Evolutionary conservation across 2,329 filamentous ascomycete species (phyloP).

Genomic region (Penicillium sp.): DNA sequence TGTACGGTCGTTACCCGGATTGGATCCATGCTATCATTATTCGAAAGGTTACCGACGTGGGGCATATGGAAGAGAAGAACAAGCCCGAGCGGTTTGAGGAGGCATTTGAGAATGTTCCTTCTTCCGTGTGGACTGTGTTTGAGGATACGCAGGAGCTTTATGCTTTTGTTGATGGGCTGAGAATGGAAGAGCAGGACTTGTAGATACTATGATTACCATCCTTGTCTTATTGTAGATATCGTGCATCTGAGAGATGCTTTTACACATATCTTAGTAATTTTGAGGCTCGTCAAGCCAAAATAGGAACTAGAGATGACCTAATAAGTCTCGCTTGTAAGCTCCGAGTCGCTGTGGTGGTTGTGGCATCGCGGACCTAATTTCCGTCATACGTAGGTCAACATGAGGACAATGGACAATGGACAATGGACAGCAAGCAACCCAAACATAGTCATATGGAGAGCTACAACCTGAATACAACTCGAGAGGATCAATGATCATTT

Average conservation of each 20-base stretch:
- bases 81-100: conserved; percentile 74
- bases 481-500: neutral
- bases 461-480: neutral
- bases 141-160: conserved; percentile 69
- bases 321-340: neutral
- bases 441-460: neutral
- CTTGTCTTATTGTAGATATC: neutral
- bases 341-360: neutral
- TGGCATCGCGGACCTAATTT: conserved; percentile 23
- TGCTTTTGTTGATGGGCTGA: conserved; percentile 34
- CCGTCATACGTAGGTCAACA: conserved; percentile 5
- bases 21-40: conserved; percentile 88
- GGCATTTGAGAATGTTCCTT: conserved; percentile 76
- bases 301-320: neutral
- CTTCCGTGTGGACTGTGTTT: conserved; percentile 77
- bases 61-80: conserved; percentile 73
- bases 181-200: conserved; percentile 22
- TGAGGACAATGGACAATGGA: neutral
- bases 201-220: conserved; percentile 7
- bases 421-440: no score
- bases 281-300: neutral
- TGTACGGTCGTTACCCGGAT: conserved; percentile 66
- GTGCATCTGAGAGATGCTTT: neutral
- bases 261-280: neutral
- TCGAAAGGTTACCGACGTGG: conserved; percentile 76